phyloP scores from a whole-genome alignment of 2,329 filamentous ascomycete species.

The Coccinonectria pachysandricola region DNA sequence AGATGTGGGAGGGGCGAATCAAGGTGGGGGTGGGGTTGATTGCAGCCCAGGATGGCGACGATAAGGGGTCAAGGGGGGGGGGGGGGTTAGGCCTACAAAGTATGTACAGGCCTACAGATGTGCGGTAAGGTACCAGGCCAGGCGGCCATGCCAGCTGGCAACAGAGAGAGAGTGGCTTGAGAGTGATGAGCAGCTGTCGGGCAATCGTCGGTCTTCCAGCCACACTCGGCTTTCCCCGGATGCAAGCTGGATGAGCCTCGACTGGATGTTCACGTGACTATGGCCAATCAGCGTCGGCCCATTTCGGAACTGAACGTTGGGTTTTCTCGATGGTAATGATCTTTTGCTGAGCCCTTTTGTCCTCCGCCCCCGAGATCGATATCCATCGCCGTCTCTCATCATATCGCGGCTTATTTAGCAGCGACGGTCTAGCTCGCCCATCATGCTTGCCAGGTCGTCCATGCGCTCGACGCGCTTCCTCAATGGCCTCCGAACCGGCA shows the following conservation, averaged over 20 bases:
- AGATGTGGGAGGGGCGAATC: constrained; percentile 12
- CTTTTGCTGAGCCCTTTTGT: constrained; percentile 31
- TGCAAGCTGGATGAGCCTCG: too few relatives aligned
- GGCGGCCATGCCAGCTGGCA: not conserved
- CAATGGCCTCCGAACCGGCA: constrained; percentile 65
- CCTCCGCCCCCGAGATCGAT: constrained; percentile 28
- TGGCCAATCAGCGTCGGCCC: constrained; percentile 31
- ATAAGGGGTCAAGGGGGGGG: too few relatives aligned
- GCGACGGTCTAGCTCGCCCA: constrained; percentile 38
- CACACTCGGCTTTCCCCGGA: too few relatives aligned
- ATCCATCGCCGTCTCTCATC: constrained; percentile 26
- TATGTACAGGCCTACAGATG: too few relatives aligned
- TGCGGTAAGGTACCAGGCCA: too few relatives aligned
- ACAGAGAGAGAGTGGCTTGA: not conserved
- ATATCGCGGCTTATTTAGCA: constrained; percentile 27
- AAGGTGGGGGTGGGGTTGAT: constrained; percentile 20
- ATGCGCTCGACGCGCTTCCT: constrained; percentile 81
- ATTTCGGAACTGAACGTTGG: constrained; percentile 33
- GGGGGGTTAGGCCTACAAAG: constrained; percentile 4
- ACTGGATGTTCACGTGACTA: constrained; percentile 29
- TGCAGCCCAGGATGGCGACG: constrained; percentile 11
- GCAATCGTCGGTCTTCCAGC: too few relatives aligned
- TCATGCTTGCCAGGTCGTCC: constrained; percentile 89
- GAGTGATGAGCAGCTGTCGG: not conserved
- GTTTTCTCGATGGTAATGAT: constrained; percentile 30